Evolutionary conservation across 2,329 filamentous ascomycete genomes (phyloP), one percentile per base, ranked within the genome.

Genomic region (Dothistroma pini): DNA sequence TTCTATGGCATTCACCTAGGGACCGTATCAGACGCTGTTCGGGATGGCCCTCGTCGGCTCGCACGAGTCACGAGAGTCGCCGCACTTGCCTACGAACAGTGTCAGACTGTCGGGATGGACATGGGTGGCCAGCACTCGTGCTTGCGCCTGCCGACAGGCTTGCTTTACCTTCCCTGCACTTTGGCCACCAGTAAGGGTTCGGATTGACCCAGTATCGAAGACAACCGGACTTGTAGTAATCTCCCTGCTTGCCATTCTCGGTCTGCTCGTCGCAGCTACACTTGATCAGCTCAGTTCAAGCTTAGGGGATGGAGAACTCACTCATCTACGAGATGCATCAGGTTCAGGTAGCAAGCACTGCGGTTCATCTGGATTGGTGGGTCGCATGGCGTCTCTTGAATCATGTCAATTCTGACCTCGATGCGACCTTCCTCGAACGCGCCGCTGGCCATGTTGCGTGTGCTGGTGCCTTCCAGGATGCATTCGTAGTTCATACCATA

Each of bases 191-290:
- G 8, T 48, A 14, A 2, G 61, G 61, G 34, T 60, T 63, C 12
- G 61, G 61, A 38, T 63, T 55, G 25, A 63, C 14, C 16, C 38
- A 44, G 53, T 63, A 64, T 21, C 52, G 53, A n/a, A 64, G n/a
- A 34, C 62, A 64, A 38, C 62, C 62, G 21, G 16, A n/a, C 25
- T 31, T 50, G n/a, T 57, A 21, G 29, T 41, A 54, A n/a, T 59
- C 62, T 32, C 62, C 62, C 21, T 59, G 59, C 59, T 64, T 64
- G 56, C 44, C 41, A 22, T 59, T 52, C 32, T 55, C 54, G 38
- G 41, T 34, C 3, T 55, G 31, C 2, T 50, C 59, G 51, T 64
- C 47, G 57, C 62, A 61, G 19, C 54, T 58, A 44, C 25, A 47
- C 6, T n/a, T 34, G 8, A 54, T 47, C 21, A 31, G 21, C 32